Base-by-base conservation (phyloP, 2,329 filamentous ascomycete genomes). In the Macrophomina phaseolina region DNA sequence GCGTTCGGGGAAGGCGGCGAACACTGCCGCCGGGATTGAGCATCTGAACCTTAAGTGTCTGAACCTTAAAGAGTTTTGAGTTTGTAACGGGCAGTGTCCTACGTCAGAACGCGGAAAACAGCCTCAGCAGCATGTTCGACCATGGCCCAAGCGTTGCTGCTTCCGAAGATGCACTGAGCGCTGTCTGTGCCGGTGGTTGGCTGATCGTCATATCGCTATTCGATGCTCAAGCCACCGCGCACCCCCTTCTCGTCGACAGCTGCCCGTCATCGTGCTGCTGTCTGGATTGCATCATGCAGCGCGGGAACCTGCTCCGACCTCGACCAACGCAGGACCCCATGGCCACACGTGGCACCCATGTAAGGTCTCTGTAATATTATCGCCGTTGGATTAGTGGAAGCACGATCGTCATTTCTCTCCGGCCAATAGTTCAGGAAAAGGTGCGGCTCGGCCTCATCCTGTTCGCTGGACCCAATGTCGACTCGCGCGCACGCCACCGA, bases 131-230 rank as follows among this genome's bases (percentile, higher is more conserved):
- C 58, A 28, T 36, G 58, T 49, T 23, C 30, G 34, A 45, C 46
- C 34, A 12, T 11, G 38, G 58, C 30, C 32, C 36, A 36, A 32
- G 16, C 42, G 58, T 34, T 49, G 18, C 56, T 40, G 40, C 45
- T 49, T 28, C 58, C 45, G 58, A 38, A 14, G n/a, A 42, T 40
- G 58, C 58, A 49, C 58, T 38, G 58, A 49, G 58, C 58, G 18
- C 58, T n/a, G 45, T n/a, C 45, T 48, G 58, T 61, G 42, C 56
- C 30, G 56, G 58, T 18, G 51, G 42, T 49, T 62, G 58, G 58
- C 45, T 62, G 58, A 62, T 62, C 58, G 42, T 62, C 58, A 62
- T 62, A 62, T 49, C 45, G 42, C 32, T 18, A 23, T 38, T 6
- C 30, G 18, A 34, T 62, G 58, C 58, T 62, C 58, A 49, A 49